Evolutionary conservation across 2,329 filamentous ascomycete species (phyloP), one percentile per base, ranked within the genome.

Genomic region (Mycosphaerella arachidis): DNA sequence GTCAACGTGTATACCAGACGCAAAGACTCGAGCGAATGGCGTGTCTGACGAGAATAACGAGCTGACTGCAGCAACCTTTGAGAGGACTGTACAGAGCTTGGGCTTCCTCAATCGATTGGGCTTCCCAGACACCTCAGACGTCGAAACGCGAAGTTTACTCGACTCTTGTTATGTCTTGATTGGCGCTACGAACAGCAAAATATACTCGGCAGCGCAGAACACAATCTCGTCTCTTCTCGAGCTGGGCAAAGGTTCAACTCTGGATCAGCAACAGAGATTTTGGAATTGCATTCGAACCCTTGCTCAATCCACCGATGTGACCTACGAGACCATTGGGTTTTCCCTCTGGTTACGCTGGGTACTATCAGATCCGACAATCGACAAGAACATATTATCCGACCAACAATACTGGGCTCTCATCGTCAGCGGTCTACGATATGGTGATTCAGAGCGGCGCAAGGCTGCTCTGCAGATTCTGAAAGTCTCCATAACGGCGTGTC

Each of bases 381-480:
- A 61, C 10, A 1, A 33, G 10, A 50, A 30, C 1, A 66, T 67
- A 6, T 51, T 62, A 13, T 33, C 50, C 27, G 40, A 62, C 33
- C 45, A 57, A n/a, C 24, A 68, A 1, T 80, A 80, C 57, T 81
- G 78, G 78, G 56, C 64, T 3, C 66, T 68, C 18, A 57, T 81
- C 1, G 71, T 72, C 16, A 54, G 61, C 5, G 78, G 77, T 1
- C 67, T 81, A 10, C 65, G 75, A n/a, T 62, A 67, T 20, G 78
- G 78, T 7, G 76, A 77, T 58, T 72, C 72, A 5, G 79, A 81
- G 63, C 73, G 78, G 57, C 74, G 77, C 12, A 80, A 80, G 58
- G 75, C 75, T 56, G 77, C 76, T 62, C 73, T 81, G 5, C 75
- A 74, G 1, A 79, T 81, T 16, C 67, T 81, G 50, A 72, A 71